These are phyloP conservation scores for Violaceomyces palustris DNA, from an alignment of 1,284 basidiomycete genomes.

Conservation along the genomic window DNA sequence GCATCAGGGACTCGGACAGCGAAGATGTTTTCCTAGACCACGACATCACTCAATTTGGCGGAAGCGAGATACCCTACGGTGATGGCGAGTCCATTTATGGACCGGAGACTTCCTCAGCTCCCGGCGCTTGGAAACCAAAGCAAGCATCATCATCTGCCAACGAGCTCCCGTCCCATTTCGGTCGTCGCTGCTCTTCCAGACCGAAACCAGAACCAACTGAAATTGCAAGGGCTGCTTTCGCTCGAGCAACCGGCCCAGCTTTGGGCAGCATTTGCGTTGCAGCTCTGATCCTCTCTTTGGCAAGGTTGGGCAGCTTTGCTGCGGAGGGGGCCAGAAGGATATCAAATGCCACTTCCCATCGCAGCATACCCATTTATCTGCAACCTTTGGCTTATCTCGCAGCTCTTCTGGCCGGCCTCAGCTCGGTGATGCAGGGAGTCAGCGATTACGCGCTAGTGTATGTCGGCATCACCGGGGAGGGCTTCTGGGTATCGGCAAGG, in stretches of 20 bases:
- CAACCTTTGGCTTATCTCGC: slow-evolving; percentile 57
- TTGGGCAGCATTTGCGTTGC: slow-evolving; percentile 73
- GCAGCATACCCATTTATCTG: slow-evolving; percentile 45
- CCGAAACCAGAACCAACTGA: slow-evolving; percentile 55
- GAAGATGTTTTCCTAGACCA: neutral
- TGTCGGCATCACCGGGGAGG: slow-evolving; percentile 75
- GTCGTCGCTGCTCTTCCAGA: too few relatives aligned
- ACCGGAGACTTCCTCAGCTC: too few relatives aligned
- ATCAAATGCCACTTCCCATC: slow-evolving; percentile 20
- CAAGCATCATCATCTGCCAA: too few relatives aligned
- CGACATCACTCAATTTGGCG: neutral
- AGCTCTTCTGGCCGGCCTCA: slow-evolving; percentile 64
- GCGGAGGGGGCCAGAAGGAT: slow-evolving; percentile 57
- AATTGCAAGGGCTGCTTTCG: slow-evolving; percentile 70
- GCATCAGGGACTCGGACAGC: slow-evolving; percentile 17
- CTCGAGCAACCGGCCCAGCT: slow-evolving; percentile 72
- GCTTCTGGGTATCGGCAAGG: slow-evolving; percentile 72
- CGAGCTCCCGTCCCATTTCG: too few relatives aligned
- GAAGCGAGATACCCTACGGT: too few relatives aligned
- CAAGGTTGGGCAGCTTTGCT: slow-evolving; percentile 56
- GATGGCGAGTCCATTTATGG: too few relatives aligned
- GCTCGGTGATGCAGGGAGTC: slow-evolving; percentile 29
- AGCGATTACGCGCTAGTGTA: slow-evolving; percentile 80
- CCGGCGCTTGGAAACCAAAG: too few relatives aligned
- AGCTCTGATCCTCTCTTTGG: slow-evolving; percentile 67